Base-by-base conservation (phyloP, 179 eudicot species). In the Spinacia oleracea region DNA sequence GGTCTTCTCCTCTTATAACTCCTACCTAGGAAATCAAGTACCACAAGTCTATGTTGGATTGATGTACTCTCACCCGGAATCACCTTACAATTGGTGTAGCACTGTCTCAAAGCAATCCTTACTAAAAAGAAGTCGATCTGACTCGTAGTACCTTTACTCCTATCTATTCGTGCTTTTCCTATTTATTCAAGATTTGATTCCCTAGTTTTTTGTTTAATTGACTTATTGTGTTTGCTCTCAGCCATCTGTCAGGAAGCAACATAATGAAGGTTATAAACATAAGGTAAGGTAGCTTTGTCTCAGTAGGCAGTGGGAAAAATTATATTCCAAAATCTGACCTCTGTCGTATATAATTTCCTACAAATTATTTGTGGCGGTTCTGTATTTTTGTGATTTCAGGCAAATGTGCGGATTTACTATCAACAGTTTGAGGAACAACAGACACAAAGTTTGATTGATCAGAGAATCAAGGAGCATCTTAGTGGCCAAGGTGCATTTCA, bases 391-490 rank as follows among this genome's bases (percentile, higher is more conserved):
- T 45, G 21, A 62, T 18, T 45, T 38, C 71, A 87, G 89, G 87
- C 86, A 73, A 84, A 87, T 84, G 89, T 84, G 58, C 81, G 89
- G 73, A 65, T 75, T 43, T 84, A 84, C 62, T 84, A 82, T 75
- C 89, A 84, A 70, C 89, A 86, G 75, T 84, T 86, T 76, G 89
- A 86, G 80, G 87, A 87, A 81, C 89, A 87, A 72, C 87, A 87
- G 51, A 87, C 89, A 23, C 85, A 87, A 38, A 87, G 89, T 84
- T 78, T 87, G 81, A 84, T 87, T 53, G 87, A 87, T 78, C 89
- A 87, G 77, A 84, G 83, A 82, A 84, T 87, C 75, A 87, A 87
- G 80, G 87, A 87, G 78, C 89, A 87, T 74, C 87, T 87, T 63
- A 45, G 78, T 46, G 89, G 89, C 42, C 87, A 86, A 80, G 79